Evolutionary conservation across 208 protist genomes (phyloP).

Genomic region (Trypanosomatidae sp.): DNA sequence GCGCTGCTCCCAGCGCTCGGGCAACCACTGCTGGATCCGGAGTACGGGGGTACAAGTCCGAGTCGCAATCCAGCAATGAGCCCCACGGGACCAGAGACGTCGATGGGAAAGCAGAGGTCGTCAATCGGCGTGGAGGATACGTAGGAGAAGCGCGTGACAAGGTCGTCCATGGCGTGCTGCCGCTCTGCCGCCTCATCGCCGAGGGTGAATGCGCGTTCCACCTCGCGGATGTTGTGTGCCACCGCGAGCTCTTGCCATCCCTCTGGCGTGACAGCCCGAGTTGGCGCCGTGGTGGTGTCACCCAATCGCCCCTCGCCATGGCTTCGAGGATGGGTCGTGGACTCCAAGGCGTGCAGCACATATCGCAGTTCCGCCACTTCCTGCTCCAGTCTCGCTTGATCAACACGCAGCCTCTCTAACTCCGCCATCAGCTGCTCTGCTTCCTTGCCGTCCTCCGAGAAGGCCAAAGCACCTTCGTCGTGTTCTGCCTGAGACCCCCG

Average conservation of each 20-base stretch:
- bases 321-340: not conserved
- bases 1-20: not conserved
- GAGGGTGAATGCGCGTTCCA: constrained; percentile 32
- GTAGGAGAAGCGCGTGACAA: constrained; percentile 24
- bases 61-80: constrained; percentile 68
- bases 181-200: constrained; percentile 35
- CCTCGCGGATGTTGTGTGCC: constrained; percentile 33
- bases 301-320: not conserved
- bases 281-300: not conserved
- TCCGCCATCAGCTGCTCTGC: constrained; percentile 6
- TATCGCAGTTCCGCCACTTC: constrained; percentile 13
- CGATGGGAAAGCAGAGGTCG: constrained; percentile 50
- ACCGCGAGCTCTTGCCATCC: constrained; percentile 10
- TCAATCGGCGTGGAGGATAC: constrained; percentile 30
- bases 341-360: constrained; percentile 24
- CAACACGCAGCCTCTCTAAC: constrained; percentile 12
- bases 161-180: constrained; percentile 11
- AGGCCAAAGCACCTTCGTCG: not conserved
- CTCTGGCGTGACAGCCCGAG: not conserved
- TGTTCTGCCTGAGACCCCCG: not conserved
- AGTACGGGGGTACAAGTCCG: constrained; percentile 34
- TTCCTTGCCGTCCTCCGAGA: not conserved
- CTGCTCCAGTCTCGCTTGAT: constrained; percentile 13
- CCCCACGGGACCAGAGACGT: constrained; percentile 48
- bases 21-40: not conserved